A percentile compares a stretch with the other conserved stretches of the same genome.
These are phyloP conservation scores for Eimeria falciformis DNA, from an alignment of 169 alveolate species.

Conservation along the genomic window DNA sequence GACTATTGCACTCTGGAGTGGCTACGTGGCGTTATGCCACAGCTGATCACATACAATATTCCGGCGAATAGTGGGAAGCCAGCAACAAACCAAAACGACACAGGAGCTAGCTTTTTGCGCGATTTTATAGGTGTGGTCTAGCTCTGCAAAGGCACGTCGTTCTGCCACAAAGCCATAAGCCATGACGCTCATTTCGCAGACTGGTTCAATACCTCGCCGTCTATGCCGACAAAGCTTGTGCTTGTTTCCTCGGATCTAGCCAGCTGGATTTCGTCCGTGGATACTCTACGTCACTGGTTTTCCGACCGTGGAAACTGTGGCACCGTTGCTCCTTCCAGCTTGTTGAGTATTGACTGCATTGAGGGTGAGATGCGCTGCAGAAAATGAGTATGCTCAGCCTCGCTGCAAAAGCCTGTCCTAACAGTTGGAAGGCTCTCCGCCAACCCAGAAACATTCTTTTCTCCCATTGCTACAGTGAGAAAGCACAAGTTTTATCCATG, in stretches of 20 bases:
- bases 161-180: not conserved
- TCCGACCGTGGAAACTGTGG: not conserved
- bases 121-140: slow-evolving; percentile 9
- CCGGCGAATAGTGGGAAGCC: not conserved
- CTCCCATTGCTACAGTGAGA: slow-evolving; percentile 10
- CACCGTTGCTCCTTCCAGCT: not conserved
- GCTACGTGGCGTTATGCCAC: slow-evolving; percentile 35
- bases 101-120: not conserved
- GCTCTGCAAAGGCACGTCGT: not conserved
- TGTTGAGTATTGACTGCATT: slow-evolving; percentile 41
- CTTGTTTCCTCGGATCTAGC: slow-evolving; percentile 17
- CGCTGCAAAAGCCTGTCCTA: not conserved
- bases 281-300: not conserved
- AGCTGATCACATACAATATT: slow-evolving; percentile 28
- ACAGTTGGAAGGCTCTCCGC: not conserved
- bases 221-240: slow-evolving; percentile 39
- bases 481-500: no score
- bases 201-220: slow-evolving; percentile 11
- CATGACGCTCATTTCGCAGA: not conserved
- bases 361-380: slow-evolving; percentile 30
- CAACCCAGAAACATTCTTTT: not conserved
- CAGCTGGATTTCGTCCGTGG: not conserved
- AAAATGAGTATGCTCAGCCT: not conserved
- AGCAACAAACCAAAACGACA: not conserved
- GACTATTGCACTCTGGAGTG: slow-evolving; percentile 27